phyloP scores from a whole-genome alignment of 257 asterid species.

The Ajuga chamaepitys region DNA sequence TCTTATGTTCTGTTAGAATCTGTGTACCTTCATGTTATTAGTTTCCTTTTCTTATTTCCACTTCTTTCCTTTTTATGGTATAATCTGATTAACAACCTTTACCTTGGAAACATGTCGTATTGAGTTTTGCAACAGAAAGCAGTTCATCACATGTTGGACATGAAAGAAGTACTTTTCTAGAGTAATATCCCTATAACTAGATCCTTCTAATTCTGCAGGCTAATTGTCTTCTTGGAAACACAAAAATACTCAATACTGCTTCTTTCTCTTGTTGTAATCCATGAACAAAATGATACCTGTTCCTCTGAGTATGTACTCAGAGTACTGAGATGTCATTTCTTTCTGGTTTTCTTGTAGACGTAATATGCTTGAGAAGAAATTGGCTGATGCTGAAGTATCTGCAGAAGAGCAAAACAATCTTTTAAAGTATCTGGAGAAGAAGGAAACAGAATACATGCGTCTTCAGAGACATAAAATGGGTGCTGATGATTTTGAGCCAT shows the following conservation, averaged over 20 bases:
- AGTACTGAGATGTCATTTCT: neutral
- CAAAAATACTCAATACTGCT: neutral
- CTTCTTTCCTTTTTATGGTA: neutral
- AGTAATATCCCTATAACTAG: neutral
- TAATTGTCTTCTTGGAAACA: neutral
- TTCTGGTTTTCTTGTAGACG: slow-evolving; percentile 49
- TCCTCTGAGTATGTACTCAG: neutral
- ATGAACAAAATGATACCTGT: neutral
- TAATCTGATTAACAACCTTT: neutral
- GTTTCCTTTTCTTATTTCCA: neutral
- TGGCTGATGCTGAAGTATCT: slow-evolving; percentile 89
- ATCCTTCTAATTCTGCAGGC: neutral
- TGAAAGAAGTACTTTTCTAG: neutral
- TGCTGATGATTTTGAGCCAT: slow-evolving; percentile 90
- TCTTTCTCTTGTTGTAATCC: neutral
- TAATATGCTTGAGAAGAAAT: slow-evolving; percentile 73
- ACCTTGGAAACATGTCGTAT: neutral
- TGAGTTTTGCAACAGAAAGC: neutral
- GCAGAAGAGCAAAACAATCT: slow-evolving; percentile 87
- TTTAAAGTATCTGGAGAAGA: slow-evolving; percentile 74
- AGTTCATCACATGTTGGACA: neutral
- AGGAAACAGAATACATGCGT: slow-evolving; percentile 95
- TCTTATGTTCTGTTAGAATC: neutral
- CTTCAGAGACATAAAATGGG: slow-evolving; percentile 99
- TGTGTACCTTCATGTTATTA: neutral